Evolutionary conservation across 176 grass and related monocot species (phyloP).

Genomic region (Sorghum bicolor): DNA sequence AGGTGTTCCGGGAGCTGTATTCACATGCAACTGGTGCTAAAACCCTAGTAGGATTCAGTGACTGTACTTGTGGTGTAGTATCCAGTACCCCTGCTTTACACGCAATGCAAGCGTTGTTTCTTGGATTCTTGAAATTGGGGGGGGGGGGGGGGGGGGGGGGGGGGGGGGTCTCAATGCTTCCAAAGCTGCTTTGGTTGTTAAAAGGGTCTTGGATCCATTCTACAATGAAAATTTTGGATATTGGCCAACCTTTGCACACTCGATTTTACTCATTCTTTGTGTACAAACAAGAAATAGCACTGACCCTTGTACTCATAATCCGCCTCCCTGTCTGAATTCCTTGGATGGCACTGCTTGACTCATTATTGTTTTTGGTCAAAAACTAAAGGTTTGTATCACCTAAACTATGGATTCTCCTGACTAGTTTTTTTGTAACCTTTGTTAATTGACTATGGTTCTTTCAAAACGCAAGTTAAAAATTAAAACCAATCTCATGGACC

Average conservation of each 20-base stretch:
- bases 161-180: neutral
- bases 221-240: too few relatives aligned
- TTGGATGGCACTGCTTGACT: neutral
- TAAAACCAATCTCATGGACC: too few relatives aligned
- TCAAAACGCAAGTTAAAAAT: too few relatives aligned
- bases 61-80: neutral
- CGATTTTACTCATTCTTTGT: neutral
- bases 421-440: neutral
- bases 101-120: neutral
- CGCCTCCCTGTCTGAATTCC: too few relatives aligned
- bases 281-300: neutral
- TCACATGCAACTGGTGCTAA: neutral
- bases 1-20: neutral
- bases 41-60: neutral
- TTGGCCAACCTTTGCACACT: neutral
- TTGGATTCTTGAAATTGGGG: neutral
- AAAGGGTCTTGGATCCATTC: neutral
- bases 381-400: too few relatives aligned
- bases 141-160: too few relatives aligned
- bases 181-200: neutral
- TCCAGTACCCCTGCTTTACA: neutral
- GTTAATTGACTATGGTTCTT: neutral
- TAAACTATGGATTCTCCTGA: neutral
- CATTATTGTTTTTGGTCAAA: too few relatives aligned
- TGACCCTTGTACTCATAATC: too few relatives aligned